Evolutionary conservation across 2,329 filamentous ascomycete species (phyloP).

Genomic region (Juglanconis oblonga): DNA sequence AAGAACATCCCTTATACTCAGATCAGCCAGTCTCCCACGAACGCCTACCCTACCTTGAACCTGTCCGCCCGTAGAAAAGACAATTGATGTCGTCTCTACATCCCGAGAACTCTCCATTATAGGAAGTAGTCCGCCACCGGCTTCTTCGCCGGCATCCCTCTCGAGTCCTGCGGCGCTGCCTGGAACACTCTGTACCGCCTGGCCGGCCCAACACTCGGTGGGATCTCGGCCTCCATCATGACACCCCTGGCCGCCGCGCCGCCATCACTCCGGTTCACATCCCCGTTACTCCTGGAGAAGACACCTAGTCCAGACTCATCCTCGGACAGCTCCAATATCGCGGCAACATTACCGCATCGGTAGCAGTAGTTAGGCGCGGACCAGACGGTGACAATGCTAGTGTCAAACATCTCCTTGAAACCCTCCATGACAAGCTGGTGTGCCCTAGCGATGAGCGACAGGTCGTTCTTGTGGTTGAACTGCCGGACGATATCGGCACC

Average conservation of each 20-base stretch:
- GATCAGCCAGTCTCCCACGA: neutral
- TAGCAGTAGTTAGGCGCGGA: slow-evolving; percentile 97
- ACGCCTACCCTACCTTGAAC: slow-evolving; percentile 17
- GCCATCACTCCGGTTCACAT: slow-evolving; percentile 57
- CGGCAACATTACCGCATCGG: slow-evolving; percentile 91
- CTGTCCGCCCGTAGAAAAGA: slow-evolving; percentile 19
- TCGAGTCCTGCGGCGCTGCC: slow-evolving; percentile 89
- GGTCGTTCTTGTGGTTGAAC: slow-evolving; percentile 92
- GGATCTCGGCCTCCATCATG: slow-evolving; percentile 45
- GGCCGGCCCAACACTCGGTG: slow-evolving; percentile 65
- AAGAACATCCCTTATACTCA: neutral
- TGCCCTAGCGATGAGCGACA: slow-evolving; percentile 87
- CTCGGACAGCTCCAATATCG: slow-evolving; percentile 88
- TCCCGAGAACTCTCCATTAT: slow-evolving; percentile 29
- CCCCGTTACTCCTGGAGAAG: slow-evolving; percentile 70
- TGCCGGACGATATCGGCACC: slow-evolving; percentile 92
- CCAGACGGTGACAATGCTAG: slow-evolving; percentile 97
- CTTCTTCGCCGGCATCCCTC: slow-evolving; percentile 99
- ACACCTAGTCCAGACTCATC: slow-evolving; percentile 73
- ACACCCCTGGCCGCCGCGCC: slow-evolving; percentile 40
- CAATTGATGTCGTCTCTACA: neutral
- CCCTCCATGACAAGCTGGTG: slow-evolving; percentile 99
- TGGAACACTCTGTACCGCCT: slow-evolving; percentile 93
- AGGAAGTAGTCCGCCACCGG: slow-evolving; percentile 97
- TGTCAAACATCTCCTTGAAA: slow-evolving; percentile 99